Percentiles rank a stretch among this genome's conserved stretches.
Evolutionary conservation across 2,329 filamentous ascomycete species (phyloP).

Genomic region (Endoconidiophora polonica): DNA sequence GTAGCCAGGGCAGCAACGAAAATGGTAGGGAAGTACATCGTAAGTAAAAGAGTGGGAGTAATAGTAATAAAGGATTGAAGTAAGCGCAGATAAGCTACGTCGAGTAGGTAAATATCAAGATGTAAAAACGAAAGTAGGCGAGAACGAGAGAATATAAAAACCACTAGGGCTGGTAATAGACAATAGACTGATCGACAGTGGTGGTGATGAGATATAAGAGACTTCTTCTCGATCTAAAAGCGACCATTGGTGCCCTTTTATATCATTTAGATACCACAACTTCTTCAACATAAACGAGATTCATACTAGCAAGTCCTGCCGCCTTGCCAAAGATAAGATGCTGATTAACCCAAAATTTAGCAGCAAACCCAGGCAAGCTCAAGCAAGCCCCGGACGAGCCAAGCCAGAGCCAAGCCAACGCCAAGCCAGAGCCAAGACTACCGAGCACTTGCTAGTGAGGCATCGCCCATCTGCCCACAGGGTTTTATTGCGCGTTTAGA

Average conservation of each 20-base stretch:
- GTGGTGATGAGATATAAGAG: background rate
- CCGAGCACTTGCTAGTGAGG: too few relatives aligned
- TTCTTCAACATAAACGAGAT: background rate
- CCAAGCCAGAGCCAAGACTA: background rate
- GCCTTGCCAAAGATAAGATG: background rate
- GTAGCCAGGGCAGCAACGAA: background rate
- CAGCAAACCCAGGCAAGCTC: background rate
- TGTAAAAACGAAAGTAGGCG: constrained; percentile 1
- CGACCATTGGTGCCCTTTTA: background rate
- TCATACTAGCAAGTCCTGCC: too few relatives aligned
- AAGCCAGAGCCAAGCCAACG: background rate
- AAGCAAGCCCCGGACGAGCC: background rate
- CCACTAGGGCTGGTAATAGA: constrained; percentile 3
- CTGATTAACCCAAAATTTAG: background rate
- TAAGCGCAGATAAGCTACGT: background rate
- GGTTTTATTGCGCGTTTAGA: too few relatives aligned
- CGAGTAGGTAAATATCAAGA: background rate
- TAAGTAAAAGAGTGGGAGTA: background rate
- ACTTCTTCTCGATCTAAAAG: too few relatives aligned
- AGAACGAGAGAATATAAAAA: background rate
- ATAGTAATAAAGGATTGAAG: background rate
- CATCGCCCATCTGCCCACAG: too few relatives aligned
- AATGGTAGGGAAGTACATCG: constrained; percentile 4
- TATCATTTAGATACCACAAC: background rate
- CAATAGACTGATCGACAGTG: background rate